Percentiles rank a stretch among this genome's conserved stretches.
Conservation (phyloP, 768 basidiomycete species). For the Russula sp. region DNA sequence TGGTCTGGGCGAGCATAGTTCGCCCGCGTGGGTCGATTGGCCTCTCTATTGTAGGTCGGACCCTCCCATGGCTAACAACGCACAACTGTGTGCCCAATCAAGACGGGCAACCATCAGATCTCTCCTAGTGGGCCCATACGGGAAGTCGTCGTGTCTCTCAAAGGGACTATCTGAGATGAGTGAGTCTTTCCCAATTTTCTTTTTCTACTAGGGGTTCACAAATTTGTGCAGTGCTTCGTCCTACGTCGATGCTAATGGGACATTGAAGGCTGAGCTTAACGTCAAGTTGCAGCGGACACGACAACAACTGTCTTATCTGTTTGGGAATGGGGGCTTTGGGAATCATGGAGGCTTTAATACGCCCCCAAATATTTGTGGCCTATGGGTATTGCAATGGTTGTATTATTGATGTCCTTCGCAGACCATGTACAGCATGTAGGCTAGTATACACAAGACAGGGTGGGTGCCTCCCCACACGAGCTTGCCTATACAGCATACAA, state of each 20-base stretch:
- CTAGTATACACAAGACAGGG: too few species aligned
- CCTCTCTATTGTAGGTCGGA: conserved; percentile 5
- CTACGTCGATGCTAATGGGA: conserved; percentile 14
- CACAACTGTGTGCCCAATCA: neutral
- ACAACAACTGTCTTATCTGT: conserved; percentile 19
- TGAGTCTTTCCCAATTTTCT: neutral
- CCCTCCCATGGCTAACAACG: neutral
- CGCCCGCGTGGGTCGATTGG: conserved; percentile 14
- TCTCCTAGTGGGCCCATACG: conserved; percentile 1
- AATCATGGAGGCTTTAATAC: too few species aligned
- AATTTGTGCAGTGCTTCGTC: conserved; percentile 1
- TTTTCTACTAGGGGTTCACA: neutral
- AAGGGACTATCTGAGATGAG: conserved; percentile 9
- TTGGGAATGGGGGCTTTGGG: too few species aligned
- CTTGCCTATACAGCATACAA: too few species aligned
- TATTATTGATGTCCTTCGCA: too few species aligned
- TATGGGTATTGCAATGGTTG: too few species aligned
- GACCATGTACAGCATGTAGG: too few species aligned
- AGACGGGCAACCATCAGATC: neutral
- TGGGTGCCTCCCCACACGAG: too few species aligned
- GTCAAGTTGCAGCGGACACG: conserved; percentile 16
- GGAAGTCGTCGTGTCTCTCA: conserved; percentile 12
- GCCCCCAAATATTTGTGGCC: too few species aligned
- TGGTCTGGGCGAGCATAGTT: conserved; percentile 11
- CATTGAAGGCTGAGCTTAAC: conserved; percentile 19